Evolutionary conservation across 345 rosid species (phyloP).

Genomic region (Populus ilicifolia): DNA sequence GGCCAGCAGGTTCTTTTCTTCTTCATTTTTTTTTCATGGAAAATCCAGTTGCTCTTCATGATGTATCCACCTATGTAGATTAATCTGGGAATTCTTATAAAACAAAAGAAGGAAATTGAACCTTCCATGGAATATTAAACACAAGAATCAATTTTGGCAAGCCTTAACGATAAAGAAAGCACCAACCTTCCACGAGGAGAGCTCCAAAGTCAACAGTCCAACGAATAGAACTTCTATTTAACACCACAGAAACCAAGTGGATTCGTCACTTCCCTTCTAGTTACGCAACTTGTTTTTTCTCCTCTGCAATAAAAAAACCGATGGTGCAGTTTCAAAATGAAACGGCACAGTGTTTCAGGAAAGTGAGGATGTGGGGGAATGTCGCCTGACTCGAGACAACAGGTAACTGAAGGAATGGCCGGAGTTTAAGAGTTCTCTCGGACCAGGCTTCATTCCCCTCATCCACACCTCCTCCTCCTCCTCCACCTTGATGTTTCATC

Average conservation of each 20-base stretch:
- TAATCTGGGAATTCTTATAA: too few species aligned
- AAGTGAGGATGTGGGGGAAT: background rate
- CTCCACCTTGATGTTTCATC: background rate
- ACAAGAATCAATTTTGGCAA: background rate
- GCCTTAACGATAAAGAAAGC: constrained; percentile 1
- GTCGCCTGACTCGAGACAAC: background rate
- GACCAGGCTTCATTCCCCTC: constrained; percentile 32
- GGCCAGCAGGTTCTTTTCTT: too few species aligned
- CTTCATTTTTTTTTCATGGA: too few species aligned
- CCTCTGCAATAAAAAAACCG: background rate
- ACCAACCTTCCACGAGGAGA: background rate
- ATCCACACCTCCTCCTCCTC: background rate
- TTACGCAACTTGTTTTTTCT: background rate
- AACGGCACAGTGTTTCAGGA: background rate
- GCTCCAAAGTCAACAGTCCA: background rate
- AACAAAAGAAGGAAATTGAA: background rate
- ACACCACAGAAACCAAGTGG: too few species aligned
- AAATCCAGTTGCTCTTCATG: too few species aligned
- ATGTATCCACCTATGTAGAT: too few species aligned
- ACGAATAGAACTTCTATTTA: too few species aligned
- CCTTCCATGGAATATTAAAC: background rate
- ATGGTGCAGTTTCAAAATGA: background rate
- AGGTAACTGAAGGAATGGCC: background rate
- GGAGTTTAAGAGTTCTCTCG: constrained; percentile 13
- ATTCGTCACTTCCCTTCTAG: background rate